A percentile compares a stretch with the other conserved stretches of the same genome.
phyloP scores from a whole-genome alignment of 805 yeast species.

The Candida endomychidarum region DNA sequence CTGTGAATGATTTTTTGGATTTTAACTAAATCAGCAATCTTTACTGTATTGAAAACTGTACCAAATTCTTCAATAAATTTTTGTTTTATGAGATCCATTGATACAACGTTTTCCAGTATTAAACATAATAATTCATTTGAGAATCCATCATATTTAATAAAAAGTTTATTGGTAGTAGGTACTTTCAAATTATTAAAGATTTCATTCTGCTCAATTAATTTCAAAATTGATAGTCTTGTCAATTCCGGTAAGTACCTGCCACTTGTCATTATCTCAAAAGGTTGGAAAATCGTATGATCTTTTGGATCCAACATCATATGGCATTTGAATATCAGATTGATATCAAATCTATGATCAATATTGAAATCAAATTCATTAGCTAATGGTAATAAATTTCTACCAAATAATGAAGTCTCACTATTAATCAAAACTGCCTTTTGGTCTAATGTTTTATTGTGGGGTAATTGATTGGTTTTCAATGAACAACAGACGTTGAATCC shows the following conservation, averaged over 20 bases:
- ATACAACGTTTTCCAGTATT: conserved; percentile 27
- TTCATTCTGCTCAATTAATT: conserved; percentile 28
- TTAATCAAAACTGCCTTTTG: conserved; percentile 36
- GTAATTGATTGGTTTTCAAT: conserved; percentile 20
- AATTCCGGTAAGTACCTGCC: conserved; percentile 60
- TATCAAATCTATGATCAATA: conserved; percentile 27
- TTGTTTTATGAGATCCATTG: conserved; percentile 16
- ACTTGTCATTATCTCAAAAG: conserved; percentile 53
- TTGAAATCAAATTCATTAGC: conserved; percentile 41
- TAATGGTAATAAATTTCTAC: conserved; percentile 32
- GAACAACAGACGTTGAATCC: conserved; percentile 60
- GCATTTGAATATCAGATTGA: conserved; percentile 20
- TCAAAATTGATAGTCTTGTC: conserved; percentile 42
- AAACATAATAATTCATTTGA: conserved; percentile 44
- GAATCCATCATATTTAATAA: conserved; percentile 31
- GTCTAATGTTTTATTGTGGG: conserved; percentile 14
- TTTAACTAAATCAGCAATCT: conserved; percentile 24
- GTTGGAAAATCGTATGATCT: conserved; percentile 45
- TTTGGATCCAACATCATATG: conserved; percentile 28
- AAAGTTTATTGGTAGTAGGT: conserved; percentile 9
- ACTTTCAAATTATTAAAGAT: conserved; percentile 23
- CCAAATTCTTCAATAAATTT: conserved; percentile 22
- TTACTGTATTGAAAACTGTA: conserved; percentile 22
- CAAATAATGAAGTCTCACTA: conserved; percentile 58
- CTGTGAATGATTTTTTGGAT: conserved; percentile 32